Conservation (phyloP, 331 rosid genomes). For the Ulmus americana region DNA sequence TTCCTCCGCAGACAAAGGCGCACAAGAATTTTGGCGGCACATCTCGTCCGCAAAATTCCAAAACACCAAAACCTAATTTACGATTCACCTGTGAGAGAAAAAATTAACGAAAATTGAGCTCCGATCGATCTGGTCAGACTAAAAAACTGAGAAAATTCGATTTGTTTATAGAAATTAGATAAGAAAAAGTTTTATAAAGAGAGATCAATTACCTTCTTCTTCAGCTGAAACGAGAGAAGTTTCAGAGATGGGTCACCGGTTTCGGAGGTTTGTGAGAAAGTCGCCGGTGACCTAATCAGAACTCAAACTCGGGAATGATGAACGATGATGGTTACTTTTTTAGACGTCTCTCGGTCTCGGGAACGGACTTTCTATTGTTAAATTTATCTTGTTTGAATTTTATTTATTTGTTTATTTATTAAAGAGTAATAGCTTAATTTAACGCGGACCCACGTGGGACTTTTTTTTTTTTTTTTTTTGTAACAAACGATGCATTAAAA, state of each 20-base stretch:
- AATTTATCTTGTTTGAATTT: no score
- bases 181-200: neutral
- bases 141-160: neutral
- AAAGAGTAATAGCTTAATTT: no score
- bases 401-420: no score
- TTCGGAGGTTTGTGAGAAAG: neutral
- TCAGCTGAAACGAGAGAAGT: neutral
- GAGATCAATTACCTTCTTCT: neutral
- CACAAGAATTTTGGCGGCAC: conserved; percentile 71
- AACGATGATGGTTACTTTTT: no score
- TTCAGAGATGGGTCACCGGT: neutral
- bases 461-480: no score
- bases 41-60: conserved; percentile 28
- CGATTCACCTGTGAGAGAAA: neutral
- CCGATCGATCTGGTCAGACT: neutral
- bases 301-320: no score
- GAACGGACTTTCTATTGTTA: no score
- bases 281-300: conserved; percentile 8
- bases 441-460: no score
- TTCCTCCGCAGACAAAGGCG: conserved; percentile 56
- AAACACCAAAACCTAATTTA: neutral
- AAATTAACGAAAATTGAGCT: neutral
- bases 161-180: no score
- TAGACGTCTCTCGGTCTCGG: no score
- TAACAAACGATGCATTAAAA: no score